Percentiles rank a stretch among this genome's conserved stretches.
Evolutionary conservation across 2,329 filamentous ascomycete genomes (phyloP).

Genomic region (Scopulariopsis brevicaulis): DNA sequence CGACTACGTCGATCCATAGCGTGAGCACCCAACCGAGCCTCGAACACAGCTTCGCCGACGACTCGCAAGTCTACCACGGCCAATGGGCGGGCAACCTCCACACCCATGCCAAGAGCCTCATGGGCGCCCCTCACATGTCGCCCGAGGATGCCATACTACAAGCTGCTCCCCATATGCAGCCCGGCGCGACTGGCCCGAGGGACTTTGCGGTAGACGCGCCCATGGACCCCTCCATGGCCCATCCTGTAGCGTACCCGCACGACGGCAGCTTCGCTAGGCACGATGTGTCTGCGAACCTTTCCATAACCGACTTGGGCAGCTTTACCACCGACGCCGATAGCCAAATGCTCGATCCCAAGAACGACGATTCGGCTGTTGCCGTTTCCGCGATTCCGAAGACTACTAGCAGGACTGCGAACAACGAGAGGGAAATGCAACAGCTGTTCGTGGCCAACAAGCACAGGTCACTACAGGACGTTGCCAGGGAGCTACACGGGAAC

Average conservation of each 20-base stretch:
- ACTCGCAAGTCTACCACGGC: slow-evolving; percentile 30
- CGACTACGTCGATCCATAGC: slow-evolving; percentile 46
- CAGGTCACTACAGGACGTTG: slow-evolving; percentile 59
- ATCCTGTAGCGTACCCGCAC: slow-evolving; percentile 6
- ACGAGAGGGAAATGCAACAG: slow-evolving; percentile 70
- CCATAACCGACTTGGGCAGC: slow-evolving; percentile 2
- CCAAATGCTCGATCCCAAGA: slow-evolving; percentile 48
- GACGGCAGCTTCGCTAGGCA: slow-evolving; percentile 1
- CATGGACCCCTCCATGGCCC: slow-evolving; percentile 28
- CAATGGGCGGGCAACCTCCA: slow-evolving; percentile 39
- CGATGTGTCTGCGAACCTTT: slow-evolving; percentile 1
- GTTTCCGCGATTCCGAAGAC: slow-evolving; percentile 37
- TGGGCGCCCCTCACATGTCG: slow-evolving; percentile 32
- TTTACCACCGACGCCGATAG: slow-evolving; percentile 25
- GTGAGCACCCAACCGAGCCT: slow-evolving; percentile 37
- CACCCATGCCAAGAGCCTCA: slow-evolving; percentile 29
- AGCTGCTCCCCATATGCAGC: slow-evolving; percentile 42
- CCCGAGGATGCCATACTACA: slow-evolving; percentile 50
- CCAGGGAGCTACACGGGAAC: slow-evolving; percentile 64
- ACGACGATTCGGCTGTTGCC: slow-evolving; percentile 38
- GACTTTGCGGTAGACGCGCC: slow-evolving; percentile 37
- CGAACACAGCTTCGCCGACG: slow-evolving; percentile 34
- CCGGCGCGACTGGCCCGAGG: slow-evolving; percentile 31
- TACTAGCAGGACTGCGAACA: slow-evolving; percentile 52
- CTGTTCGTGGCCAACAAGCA: slow-evolving; percentile 60